A percentile compares a stretch with the other conserved stretches of the same genome.
phyloP scores from a whole-genome alignment of 305 asterid species.

The Fraxinus ornus region DNA sequence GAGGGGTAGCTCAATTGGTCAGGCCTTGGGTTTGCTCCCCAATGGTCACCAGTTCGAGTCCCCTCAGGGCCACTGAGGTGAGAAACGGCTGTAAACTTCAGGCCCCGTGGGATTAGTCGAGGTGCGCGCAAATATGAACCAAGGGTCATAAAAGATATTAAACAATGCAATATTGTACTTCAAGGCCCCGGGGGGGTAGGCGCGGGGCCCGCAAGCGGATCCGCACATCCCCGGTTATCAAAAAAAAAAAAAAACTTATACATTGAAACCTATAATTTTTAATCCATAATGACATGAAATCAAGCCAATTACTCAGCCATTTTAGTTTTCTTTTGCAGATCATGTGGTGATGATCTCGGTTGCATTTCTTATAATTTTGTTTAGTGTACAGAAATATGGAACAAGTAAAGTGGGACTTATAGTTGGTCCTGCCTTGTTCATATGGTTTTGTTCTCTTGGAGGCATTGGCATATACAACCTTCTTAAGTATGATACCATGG shows the following conservation, averaged over 20 bases:
- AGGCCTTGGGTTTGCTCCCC: too few relatives aligned
- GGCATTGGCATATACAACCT: slow-evolving; percentile 95
- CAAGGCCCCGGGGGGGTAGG: too few relatives aligned
- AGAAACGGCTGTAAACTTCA: too few relatives aligned
- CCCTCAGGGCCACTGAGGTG: too few relatives aligned
- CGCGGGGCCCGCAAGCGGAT: too few relatives aligned
- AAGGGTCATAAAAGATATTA: too few relatives aligned
- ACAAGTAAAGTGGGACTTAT: slow-evolving; percentile 97
- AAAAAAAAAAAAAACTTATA: slow-evolving; percentile 18
- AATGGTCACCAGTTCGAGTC: too few relatives aligned
- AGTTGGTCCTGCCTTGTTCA: slow-evolving; percentile 95
- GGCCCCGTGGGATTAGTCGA: too few relatives aligned
- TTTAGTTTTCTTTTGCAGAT: slow-evolving; percentile 64
- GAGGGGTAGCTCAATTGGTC: too few relatives aligned
- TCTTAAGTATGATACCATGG: slow-evolving; percentile 71
- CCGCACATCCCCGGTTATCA: too few relatives aligned
- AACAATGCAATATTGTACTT: too few relatives aligned
- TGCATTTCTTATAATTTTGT: slow-evolving; percentile 82
- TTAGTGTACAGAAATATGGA: slow-evolving; percentile 97
- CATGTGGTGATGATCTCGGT: slow-evolving; percentile 94
- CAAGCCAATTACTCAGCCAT: slow-evolving; percentile 27
- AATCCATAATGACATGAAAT: slow-evolving; percentile 21
- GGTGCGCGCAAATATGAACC: too few relatives aligned
- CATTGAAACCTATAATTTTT: neutral
- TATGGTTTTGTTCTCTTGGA: slow-evolving; percentile 98